Conservation (phyloP, 2,329 filamentous ascomycete genomes). For the Aspergillus japonicus region DNA sequence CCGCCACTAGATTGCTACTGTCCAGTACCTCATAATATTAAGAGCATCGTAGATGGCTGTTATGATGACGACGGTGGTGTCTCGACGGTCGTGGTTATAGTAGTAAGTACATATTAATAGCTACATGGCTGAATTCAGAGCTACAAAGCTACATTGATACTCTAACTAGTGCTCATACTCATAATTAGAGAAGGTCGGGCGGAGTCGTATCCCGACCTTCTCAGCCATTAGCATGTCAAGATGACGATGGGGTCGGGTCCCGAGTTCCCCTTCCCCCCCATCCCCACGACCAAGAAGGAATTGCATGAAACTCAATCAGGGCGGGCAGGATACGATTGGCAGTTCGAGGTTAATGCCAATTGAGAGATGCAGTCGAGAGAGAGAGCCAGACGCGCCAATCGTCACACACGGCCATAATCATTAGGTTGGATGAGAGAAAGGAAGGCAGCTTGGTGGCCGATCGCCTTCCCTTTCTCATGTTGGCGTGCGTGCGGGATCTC, state of each 20-base stretch:
- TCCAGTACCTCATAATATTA: not conserved
- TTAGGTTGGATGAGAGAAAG: not conserved
- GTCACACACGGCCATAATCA: conserved; percentile 1
- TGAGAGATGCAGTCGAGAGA: conserved; percentile 11
- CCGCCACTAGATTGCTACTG: not conserved
- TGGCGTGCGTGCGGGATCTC: not conserved
- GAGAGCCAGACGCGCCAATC: not conserved
- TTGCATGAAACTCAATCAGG: conserved; percentile 23
- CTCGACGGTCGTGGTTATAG: not conserved
- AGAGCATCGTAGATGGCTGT: not conserved
- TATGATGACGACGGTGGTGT: not conserved
- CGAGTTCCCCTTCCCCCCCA: not conserved
- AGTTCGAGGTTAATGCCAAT: conserved; percentile 9
- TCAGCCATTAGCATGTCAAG: conserved; percentile 19
- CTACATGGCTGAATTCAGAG: not conserved
- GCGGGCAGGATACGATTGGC: conserved; percentile 13
- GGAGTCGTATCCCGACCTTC: conserved; percentile 7
- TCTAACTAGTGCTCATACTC: not conserved
- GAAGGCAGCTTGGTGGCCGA: not conserved
- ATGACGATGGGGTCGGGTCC: conserved; percentile 15
- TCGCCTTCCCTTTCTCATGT: not conserved
- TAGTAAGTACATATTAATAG: not conserved
- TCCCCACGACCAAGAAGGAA: conserved; percentile 17
- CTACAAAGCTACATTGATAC: not conserved
- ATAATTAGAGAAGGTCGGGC: conserved; percentile 11